Conservation (phyloP, 495 filamentous ascomycete genomes). For the Cairneyella variabilis region DNA sequence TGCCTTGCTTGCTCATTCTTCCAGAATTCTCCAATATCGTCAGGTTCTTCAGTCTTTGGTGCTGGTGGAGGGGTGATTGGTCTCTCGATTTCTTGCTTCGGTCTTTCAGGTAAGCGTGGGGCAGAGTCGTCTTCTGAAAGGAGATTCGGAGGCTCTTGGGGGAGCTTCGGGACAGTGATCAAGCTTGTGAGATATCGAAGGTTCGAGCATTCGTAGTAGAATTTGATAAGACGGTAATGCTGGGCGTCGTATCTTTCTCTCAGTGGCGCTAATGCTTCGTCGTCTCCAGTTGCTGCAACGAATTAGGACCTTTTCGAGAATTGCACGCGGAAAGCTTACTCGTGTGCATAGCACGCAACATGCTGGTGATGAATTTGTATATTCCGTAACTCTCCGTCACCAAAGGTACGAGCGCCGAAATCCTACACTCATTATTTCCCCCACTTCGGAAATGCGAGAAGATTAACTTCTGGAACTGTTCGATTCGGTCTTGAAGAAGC, state of each 20-base stretch:
- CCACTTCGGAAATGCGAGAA: constrained; percentile 92
- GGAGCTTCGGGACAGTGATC: constrained; percentile 93
- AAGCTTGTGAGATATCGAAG: constrained; percentile 92
- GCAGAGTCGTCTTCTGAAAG: constrained; percentile 78
- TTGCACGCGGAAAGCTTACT: constrained; percentile 50
- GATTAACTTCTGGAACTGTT: constrained; percentile 95
- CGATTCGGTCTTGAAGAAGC: constrained; percentile 95
- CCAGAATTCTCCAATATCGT: constrained; percentile 97
- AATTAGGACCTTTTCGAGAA: constrained; percentile 2
- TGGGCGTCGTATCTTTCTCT: constrained; percentile 88
- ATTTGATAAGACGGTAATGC: constrained; percentile 91
- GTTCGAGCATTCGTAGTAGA: constrained; percentile 99
- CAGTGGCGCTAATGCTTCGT: constrained; percentile 89
- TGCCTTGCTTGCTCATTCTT: constrained; percentile 85
- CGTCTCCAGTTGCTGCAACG: constrained; percentile 76
- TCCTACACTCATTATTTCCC: constrained; percentile 93
- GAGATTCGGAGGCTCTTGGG: constrained; percentile 87
- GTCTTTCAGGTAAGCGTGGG: constrained; percentile 78
- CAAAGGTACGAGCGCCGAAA: constrained; percentile 86
- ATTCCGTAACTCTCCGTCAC: constrained; percentile 99
- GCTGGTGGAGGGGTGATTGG: constrained; percentile 62
- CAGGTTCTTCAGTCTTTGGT: constrained; percentile 70
- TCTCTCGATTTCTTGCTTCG: constrained; percentile 64
- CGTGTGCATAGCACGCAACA: constrained; percentile 94
- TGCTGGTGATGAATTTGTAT: constrained; percentile 93